Percentiles rank a stretch among this genome's conserved stretches.
Conservation (phyloP, 805 yeast species). For the Yarrowia sp. region DNA sequence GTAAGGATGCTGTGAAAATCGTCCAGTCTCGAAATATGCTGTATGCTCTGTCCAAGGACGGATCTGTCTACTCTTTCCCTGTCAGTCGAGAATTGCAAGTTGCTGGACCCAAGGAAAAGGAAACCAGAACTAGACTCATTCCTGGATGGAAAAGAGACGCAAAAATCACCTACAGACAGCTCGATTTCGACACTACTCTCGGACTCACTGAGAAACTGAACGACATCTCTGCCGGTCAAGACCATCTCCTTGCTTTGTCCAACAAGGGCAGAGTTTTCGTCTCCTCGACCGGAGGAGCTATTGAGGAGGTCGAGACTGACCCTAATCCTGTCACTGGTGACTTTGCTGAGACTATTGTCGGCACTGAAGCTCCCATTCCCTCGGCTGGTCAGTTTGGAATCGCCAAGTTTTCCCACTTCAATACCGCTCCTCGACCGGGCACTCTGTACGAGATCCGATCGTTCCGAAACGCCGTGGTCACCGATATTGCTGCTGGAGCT, state of each 20-base stretch:
- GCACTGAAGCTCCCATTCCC: slow-evolving; percentile 44
- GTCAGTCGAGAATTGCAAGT: slow-evolving; percentile 15
- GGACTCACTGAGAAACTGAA: slow-evolving; percentile 59
- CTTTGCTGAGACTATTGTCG: background rate
- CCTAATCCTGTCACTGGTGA: background rate
- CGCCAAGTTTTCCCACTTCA: slow-evolving; percentile 73
- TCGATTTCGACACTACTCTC: slow-evolving; percentile 42
- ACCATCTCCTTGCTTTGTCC: slow-evolving; percentile 72
- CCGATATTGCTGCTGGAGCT: slow-evolving; percentile 73
- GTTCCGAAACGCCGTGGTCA: slow-evolving; percentile 61
- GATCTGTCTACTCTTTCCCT: slow-evolving; percentile 46
- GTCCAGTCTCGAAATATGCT: slow-evolving; percentile 60
- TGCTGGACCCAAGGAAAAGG: slow-evolving; percentile 38
- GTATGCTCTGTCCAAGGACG: slow-evolving; percentile 54
- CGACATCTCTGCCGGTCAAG: slow-evolving; percentile 65
- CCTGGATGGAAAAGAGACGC: slow-evolving; percentile 35
- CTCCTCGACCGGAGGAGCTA: slow-evolving; percentile 61
- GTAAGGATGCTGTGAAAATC: slow-evolving; percentile 56
- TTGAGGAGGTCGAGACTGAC: slow-evolving; percentile 49
- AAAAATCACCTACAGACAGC: slow-evolving; percentile 15
- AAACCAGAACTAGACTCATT: slow-evolving; percentile 22
- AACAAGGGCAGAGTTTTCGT: slow-evolving; percentile 67
- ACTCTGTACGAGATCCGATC: slow-evolving; percentile 62
- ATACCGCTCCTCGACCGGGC: slow-evolving; percentile 58
- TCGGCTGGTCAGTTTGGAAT: slow-evolving; percentile 84